Base-by-base conservation (phyloP, 108 stramenopile genomes). In the Conticribra weissflogii region DNA sequence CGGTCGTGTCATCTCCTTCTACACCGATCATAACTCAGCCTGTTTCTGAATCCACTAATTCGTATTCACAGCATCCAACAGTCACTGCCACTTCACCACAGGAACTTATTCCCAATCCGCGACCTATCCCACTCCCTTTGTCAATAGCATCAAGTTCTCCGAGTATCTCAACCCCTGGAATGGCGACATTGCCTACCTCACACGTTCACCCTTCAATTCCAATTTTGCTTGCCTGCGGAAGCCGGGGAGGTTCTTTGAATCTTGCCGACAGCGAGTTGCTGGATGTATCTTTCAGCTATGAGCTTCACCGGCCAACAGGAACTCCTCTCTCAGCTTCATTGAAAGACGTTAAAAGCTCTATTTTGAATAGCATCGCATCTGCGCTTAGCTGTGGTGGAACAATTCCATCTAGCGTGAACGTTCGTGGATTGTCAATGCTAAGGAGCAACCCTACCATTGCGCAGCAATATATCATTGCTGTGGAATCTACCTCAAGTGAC, bases 231-330 rank as follows among this genome's bases (percentile, higher is more conserved):
- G 17, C 34, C 19, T 54, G 62, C 23, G 55, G 59, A 21, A 19
- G 34, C n/a, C 45, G 16, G 32, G 25, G 59, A 25, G 57, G 28
- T 22, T 59, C 58, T 0, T 59, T 25, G 2, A 66, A 63, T 23
- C 29, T 63, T 54, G 49, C 48, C 21, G 45, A 67, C 16, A 23
- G 66, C 32, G 61, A 71, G 41, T 30, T 66, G 17, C 31, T 72
- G 14, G 59, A 54, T 16, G 32, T 79, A 17, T 54, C 51, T 3
- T 79, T 67, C 57, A 50, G 44, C 19, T 79, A 79, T 46, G 78
- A 79, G 29, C 49, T 79, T 3, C 78, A 79, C 53, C 53, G 78
- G 34, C 60, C 52, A n/a, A 14, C 61, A 19, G 49, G 46, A 5
- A 46, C 54, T 8, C 46, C 66, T 21, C 25, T 55, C 47, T 19